These are phyloP conservation scores for Casaregolazyma lundiana DNA, from an alignment of 1,139 yeast genomes.

Conservation along the genomic window DNA sequence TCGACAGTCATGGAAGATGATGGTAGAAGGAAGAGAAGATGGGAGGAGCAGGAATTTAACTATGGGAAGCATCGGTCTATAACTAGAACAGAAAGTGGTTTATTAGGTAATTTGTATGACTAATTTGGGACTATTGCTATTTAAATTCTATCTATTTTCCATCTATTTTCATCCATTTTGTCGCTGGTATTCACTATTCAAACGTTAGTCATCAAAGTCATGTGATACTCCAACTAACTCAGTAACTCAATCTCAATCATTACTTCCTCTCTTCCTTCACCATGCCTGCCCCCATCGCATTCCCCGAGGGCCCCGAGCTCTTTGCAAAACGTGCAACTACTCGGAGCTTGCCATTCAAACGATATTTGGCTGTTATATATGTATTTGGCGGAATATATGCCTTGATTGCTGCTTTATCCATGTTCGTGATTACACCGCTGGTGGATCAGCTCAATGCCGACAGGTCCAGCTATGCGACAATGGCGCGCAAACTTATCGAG, in stretches of 20 bases:
- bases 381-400: conserved; percentile 35
- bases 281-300: conserved; percentile 6
- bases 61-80: too few relatives aligned
- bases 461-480: conserved; percentile 30
- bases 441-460: conserved; percentile 33
- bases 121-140: too few relatives aligned
- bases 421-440: conserved; percentile 32
- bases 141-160: too few relatives aligned
- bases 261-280: neutral
- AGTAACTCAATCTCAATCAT: neutral
- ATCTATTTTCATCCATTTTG: too few relatives aligned
- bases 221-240: neutral
- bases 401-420: conserved; percentile 29
- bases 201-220: neutral
- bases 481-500: conserved; percentile 22
- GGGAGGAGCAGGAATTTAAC: too few relatives aligned
- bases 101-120: too few relatives aligned
- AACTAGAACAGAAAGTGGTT: too few relatives aligned
- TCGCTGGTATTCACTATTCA: neutral
- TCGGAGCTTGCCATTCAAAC: conserved; percentile 22
- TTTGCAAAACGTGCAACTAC: neutral
- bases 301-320: conserved; percentile 9
- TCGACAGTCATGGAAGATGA: conserved; percentile 9
- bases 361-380: conserved; percentile 27
- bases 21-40: neutral